phyloP scores from a whole-genome alignment of 2,329 filamentous ascomycete species.

The Cladosporium halotolerans region DNA sequence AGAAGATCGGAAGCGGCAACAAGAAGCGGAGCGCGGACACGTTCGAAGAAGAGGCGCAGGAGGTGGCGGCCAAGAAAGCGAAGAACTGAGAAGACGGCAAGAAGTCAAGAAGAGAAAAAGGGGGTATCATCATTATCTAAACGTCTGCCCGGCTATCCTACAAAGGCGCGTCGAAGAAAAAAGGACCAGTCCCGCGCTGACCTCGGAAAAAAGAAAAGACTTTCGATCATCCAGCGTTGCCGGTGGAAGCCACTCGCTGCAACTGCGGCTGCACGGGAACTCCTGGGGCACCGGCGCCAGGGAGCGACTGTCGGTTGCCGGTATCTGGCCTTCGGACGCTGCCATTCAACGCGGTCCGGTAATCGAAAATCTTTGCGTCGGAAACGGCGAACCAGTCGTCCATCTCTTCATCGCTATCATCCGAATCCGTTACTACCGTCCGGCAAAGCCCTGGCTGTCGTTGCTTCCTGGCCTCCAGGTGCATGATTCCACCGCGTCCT shows the following conservation, averaged over 20 bases:
- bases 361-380: constrained; percentile 60
- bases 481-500: constrained; percentile 75
- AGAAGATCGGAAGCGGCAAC: constrained; percentile 12
- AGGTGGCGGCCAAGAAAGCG: constrained; percentile 6
- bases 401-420: constrained; percentile 71
- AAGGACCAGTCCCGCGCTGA: constrained; percentile 2
- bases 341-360: constrained; percentile 53
- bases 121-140: constrained; percentile 15
- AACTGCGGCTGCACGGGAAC: constrained; percentile 5
- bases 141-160: constrained; percentile 25
- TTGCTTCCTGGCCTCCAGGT: constrained; percentile 61
- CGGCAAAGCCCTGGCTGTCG: constrained; percentile 20
- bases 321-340: constrained; percentile 11
- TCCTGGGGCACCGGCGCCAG: not conserved
- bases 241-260: constrained; percentile 6
- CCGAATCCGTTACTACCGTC: constrained; percentile 62
- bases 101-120: constrained; percentile 2
- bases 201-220: not conserved
- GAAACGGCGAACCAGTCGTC: constrained; percentile 34
- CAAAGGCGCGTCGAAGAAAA: not conserved
- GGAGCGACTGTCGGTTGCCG: constrained; percentile 9
- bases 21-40: constrained; percentile 17
- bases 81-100: constrained; percentile 14
- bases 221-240: constrained; percentile 6
- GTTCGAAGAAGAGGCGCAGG: constrained; percentile 28